Conservation (phyloP, 495 filamentous ascomycete species). For the Neurospora discreta region DNA sequence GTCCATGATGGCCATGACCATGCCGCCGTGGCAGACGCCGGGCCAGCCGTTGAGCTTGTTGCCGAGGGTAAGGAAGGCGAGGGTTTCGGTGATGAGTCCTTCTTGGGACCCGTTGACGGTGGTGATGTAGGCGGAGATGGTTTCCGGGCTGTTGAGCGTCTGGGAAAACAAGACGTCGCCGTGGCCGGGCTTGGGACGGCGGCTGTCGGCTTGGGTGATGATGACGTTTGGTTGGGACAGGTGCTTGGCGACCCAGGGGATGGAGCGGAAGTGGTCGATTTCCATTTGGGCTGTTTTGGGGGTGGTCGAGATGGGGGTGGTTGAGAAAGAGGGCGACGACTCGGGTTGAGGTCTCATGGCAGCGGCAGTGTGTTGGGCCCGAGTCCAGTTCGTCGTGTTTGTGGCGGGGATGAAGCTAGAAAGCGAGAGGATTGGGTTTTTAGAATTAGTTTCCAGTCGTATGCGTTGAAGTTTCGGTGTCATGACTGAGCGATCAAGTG, state of each 20-base stretch:
- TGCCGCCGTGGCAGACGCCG: conserved; percentile 49
- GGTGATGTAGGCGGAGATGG: conserved; percentile 39
- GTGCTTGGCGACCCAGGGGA: conserved; percentile 47
- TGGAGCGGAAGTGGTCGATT: conserved; percentile 36
- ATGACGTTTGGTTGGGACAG: conserved; percentile 23
- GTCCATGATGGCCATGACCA: conserved; percentile 49
- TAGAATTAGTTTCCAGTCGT: not conserved
- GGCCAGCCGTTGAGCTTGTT: conserved; percentile 46
- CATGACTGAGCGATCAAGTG: not conserved
- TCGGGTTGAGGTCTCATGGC: not conserved
- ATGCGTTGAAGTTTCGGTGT: not conserved
- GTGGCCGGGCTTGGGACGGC: conserved; percentile 27
- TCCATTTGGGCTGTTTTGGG: conserved; percentile 12
- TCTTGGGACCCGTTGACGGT: conserved; percentile 21
- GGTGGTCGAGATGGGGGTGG: not conserved
- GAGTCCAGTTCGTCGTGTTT: not conserved
- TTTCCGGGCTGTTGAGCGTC: conserved; percentile 41
- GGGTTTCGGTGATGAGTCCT: conserved; percentile 29
- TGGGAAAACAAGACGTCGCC: conserved; percentile 47
- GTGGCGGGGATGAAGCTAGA: not conserved
- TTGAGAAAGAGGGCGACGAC: not conserved
- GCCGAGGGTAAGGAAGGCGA: conserved; percentile 40
- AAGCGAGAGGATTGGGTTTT: not conserved
- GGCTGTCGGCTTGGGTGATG: conserved; percentile 22
- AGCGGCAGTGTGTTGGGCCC: not conserved